Evolutionary conservation across 2,329 filamentous ascomycete genomes (phyloP).

Genomic region (Talaromyces sp.): DNA sequence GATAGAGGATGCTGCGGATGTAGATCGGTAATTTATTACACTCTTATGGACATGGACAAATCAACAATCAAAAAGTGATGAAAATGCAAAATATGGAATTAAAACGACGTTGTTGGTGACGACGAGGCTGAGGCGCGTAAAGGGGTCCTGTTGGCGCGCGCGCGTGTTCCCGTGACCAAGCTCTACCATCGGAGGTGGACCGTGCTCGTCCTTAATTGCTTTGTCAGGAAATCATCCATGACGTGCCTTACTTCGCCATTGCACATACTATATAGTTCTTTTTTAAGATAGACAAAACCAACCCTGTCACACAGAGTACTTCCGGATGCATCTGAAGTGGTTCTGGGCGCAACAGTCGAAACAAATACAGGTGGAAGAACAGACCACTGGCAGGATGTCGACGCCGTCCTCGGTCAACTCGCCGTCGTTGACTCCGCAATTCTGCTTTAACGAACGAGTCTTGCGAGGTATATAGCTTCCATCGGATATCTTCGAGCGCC

Average conservation of each 20-base stretch:
- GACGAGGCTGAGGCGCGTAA: slow-evolving; percentile 8
- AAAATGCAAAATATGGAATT: not conserved
- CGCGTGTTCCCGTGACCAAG: slow-evolving; percentile 16
- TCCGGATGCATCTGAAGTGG: slow-evolving; percentile 38
- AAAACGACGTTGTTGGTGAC: not conserved
- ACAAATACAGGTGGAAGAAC: slow-evolving; percentile 26
- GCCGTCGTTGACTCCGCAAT: slow-evolving; percentile 65
- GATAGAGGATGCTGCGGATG: not conserved
- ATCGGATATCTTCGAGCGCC: not conserved
- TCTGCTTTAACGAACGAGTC: slow-evolving; percentile 70
- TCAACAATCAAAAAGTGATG: not conserved
- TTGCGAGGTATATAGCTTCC: slow-evolving; percentile 57
- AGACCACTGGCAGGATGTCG: slow-evolving; percentile 37
- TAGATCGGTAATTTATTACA: not conserved
- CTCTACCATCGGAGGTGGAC: not conserved
- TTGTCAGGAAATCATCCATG: not conserved
- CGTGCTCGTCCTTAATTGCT: slow-evolving; percentile 7
- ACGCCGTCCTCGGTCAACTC: slow-evolving; percentile 35
- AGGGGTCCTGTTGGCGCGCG: not conserved
- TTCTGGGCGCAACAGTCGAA: slow-evolving; percentile 32
- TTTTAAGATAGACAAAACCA: not conserved
- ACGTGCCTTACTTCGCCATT: slow-evolving; percentile 2
- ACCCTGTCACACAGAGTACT: not conserved
- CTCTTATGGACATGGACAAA: not conserved
- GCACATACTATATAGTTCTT: not conserved